Evolutionary conservation across 192 early-diverging fungal genomes (phyloP), one percentile per base, ranked within the genome.

Genomic region (Mortierella antarctica): DNA sequence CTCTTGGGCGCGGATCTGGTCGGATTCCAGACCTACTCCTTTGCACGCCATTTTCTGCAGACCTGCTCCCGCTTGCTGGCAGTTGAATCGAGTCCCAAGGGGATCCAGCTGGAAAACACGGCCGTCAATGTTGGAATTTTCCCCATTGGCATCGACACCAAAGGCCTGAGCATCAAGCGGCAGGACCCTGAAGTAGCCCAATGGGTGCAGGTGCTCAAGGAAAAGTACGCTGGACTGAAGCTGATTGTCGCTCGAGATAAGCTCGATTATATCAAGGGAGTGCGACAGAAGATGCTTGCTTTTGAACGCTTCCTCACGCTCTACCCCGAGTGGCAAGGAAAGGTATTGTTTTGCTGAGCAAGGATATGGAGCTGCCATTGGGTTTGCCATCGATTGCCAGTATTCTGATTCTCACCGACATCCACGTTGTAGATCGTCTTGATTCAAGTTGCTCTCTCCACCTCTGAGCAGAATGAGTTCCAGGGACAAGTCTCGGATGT

Each of bases 201-300:
- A 60, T 95, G 96, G 88, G 89, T 94, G 68, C 76, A 88, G 50
- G 85, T 93, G 23, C 87, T 99, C 17, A 86, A 86, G 54, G 94
- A 96, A 52, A 90, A 96, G 69, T 99, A 97, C 76, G 88, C 91
- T n/a, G 97, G 91, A 0, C 97, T 97, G 73, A 92, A 95, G 67
- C 83, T 99, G 63, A 93, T 99, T 73, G 93, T 98, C 51, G 96
- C 96, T 0, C 88, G 96, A 20, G 98, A 99, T 86, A 98, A 98
- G 86, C 88, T 98, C 56, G 97, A 99, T 86, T 93, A 94, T 65
- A 91, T 98, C 73, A 98, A 98, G 73, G 97, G 96, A 14, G 95
- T 99, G 42, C 91, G 93, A 44, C 97, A 99, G 83, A 98, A 98
- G 85, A 82, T 99, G 76, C 85, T 94, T 6, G 93, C 96, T 0